Base-by-base conservation (phyloP, 371 early-diverging fungal genomes). In the Mucor plumbeus region DNA sequence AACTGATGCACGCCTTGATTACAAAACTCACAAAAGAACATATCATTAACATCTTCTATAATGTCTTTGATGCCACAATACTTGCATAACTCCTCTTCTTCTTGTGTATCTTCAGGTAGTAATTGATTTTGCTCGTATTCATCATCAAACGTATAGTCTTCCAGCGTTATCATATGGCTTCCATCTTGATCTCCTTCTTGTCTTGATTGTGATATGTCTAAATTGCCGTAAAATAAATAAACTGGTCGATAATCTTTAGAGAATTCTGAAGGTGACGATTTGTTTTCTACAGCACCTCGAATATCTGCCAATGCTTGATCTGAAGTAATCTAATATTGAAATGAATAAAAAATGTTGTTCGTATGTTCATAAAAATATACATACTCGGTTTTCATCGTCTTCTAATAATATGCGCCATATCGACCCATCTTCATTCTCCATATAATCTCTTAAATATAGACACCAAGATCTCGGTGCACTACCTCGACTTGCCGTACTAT, bases 1-100 rank as follows among this genome's bases (percentile, higher is more conserved):
- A 81, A 41, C 39, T 82, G 82, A 64, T 84, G 84, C 0, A 84
- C 77, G 13, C 78, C 77, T 55, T 59, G 44, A 57, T 82, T 64
- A 60, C 84, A 84, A 4, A 57, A 26, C 36, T 84, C 84, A 50
- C 84, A 84, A 54, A 76, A 72, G 54, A 80, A 84, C 14, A 84
- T 79, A 34, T 79, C 77, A 57, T 83, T 83, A 17, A 75, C 41
- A 56, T 73, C 69, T 4, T 73, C 67, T n/a, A 68, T 48, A 39
- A 71, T 71, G 4, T 83, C 83, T 8, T 64, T 59, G 61, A 75
- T 77, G 26, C 67, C 70, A 59, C 83, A 83, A n/a, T 72, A 48
- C 58, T 74, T 79, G 61, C 83, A 83, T 0, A 58, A 10, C 4
- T 62, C 64, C 36, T 71, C 58, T 19, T 80, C 76, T 35, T 76